Percentiles rank a stretch among this genome's conserved stretches.
phyloP scores from a whole-genome alignment of 768 basidiomycete species.

The Tylopilus rubrobrunneus region DNA sequence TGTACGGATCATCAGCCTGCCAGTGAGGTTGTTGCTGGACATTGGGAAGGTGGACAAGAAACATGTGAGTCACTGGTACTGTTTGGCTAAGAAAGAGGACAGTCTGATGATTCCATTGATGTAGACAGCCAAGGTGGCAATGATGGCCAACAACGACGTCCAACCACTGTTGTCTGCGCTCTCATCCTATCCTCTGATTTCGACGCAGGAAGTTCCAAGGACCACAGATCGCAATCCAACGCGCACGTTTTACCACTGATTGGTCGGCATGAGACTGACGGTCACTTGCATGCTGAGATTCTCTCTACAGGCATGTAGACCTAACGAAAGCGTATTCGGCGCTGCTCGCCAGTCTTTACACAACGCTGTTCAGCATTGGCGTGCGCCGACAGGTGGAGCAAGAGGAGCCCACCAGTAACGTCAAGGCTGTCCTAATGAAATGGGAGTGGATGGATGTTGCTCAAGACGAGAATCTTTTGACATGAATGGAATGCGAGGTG shows the following conservation, averaged over 20 bases:
- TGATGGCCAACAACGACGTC: conserved; percentile 88
- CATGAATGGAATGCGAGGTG: conserved; percentile 70
- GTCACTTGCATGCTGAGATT: background rate
- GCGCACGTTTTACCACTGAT: conserved; percentile 92
- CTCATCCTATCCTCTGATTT: conserved; percentile 77
- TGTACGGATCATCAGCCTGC: conserved; percentile 78
- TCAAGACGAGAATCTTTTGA: conserved; percentile 65
- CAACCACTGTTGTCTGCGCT: conserved; percentile 77
- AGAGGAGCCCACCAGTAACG: conserved; percentile 45
- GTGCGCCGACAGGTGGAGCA: conserved; percentile 70
- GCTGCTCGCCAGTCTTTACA: conserved; percentile 77
- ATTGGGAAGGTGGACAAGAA: conserved; percentile 94
- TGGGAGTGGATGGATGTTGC: conserved; percentile 81
- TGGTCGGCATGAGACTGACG: conserved; percentile 10
- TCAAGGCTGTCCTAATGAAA: conserved; percentile 76
- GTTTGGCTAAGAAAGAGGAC: conserved; percentile 21
- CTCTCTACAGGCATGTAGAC: conserved; percentile 71
- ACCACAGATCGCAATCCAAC: conserved; percentile 86
- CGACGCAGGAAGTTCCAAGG: conserved; percentile 64
- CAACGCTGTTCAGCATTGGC: conserved; percentile 84
- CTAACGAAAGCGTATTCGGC: conserved; percentile 75
- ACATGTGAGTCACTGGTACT: conserved; percentile 49
- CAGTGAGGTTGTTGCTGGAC: conserved; percentile 66
- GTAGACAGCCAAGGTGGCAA: conserved; percentile 84
- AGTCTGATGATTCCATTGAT: background rate